Conservation (phyloP, 768 basidiomycete species). For the Crepidotus variabilis region DNA sequence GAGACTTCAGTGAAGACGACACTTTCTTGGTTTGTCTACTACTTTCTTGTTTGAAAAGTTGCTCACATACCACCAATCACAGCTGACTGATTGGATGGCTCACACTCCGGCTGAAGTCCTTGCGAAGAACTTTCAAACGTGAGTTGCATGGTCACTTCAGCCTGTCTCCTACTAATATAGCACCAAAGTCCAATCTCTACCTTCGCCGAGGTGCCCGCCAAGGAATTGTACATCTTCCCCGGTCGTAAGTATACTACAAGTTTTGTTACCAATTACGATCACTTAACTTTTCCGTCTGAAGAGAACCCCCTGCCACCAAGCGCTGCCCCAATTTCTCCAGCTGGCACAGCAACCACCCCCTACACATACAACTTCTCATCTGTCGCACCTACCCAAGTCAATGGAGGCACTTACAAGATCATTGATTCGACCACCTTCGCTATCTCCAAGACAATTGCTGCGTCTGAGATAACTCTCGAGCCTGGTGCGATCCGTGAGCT, state of each 20-base stretch:
- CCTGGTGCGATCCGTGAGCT: conserved; percentile 43
- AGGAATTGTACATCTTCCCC: conserved; percentile 53
- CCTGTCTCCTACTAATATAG: conserved; percentile 13
- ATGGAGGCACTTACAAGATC: conserved; percentile 58
- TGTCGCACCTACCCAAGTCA: conserved; percentile 35
- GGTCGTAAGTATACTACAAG: conserved; percentile 18
- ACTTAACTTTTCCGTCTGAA: conserved; percentile 12
- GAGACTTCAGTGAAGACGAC: conserved; percentile 50
- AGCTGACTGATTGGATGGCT: conserved; percentile 58
- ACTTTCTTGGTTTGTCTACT: conserved; percentile 44
- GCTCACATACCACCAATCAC: background rate
- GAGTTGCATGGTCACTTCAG: background rate
- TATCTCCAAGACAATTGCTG: conserved; percentile 48
- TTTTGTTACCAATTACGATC: background rate
- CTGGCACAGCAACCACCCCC: conserved; percentile 44
- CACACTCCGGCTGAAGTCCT: conserved; percentile 53
- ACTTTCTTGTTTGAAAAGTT: background rate
- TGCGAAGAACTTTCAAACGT: conserved; percentile 53
- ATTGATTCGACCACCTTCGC: conserved; percentile 54
- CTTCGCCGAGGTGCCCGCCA: conserved; percentile 52
- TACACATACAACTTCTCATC: conserved; percentile 54
- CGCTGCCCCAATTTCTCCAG: conserved; percentile 36
- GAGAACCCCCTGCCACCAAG: conserved; percentile 40
- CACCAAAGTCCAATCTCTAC: conserved; percentile 29
- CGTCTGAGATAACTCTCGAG: conserved; percentile 55